Percentiles rank a stretch among this genome's conserved stretches.
Conservation (phyloP, 257 asterid species). For the Perilla frutescens region DNA sequence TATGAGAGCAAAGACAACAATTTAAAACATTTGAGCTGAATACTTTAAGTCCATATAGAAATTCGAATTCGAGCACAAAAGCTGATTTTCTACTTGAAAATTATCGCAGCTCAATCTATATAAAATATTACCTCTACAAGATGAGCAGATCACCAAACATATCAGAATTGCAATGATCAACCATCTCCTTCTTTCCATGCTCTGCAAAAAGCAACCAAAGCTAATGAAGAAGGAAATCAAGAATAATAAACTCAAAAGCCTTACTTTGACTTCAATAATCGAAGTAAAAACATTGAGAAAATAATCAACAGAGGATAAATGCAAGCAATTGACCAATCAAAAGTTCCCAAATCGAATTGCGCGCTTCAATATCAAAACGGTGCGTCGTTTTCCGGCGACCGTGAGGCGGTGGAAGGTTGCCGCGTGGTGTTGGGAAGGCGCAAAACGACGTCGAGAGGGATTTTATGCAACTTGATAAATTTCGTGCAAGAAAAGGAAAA, state of each 20-base stretch:
- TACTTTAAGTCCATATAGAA: conserved; percentile 21
- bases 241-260: neutral
- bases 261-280: conserved; percentile 5
- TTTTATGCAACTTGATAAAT: conserved; percentile 10
- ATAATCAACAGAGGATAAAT: neutral
- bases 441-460: conserved; percentile 46
- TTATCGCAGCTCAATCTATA: neutral
- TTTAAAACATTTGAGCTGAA: neutral
- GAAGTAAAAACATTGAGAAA: conserved; percentile 8
- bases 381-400: conserved; percentile 34
- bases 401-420: conserved; percentile 20
- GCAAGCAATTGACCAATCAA: conserved; percentile 20
- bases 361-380: conserved; percentile 22
- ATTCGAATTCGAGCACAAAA: neutral
- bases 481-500: neutral
- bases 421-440: conserved; percentile 24
- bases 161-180: conserved; percentile 42
- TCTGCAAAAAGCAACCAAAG: conserved; percentile 32
- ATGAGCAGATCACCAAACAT: conserved; percentile 46
- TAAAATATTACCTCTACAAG: conserved; percentile 51
- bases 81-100: conserved; percentile 5
- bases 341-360: conserved; percentile 15
- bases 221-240: neutral
- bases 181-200: conserved; percentile 50
- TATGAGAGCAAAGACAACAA: neutral